Conservation (phyloP, 805 yeast genomes). For the Torulaspora maleeae region DNA sequence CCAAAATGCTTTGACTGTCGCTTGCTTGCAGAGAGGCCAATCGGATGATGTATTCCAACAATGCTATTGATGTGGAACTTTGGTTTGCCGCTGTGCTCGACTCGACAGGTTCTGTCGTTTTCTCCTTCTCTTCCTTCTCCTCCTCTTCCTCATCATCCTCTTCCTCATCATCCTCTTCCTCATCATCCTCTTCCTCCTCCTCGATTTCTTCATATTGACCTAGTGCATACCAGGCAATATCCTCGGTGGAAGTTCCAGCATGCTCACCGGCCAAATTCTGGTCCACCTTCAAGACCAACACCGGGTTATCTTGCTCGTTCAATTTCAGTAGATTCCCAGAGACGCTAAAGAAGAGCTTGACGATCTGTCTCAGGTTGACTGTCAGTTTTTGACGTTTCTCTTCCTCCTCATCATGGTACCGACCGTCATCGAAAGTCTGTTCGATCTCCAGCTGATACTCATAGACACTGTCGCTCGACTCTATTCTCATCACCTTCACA, state of each 20-base stretch:
- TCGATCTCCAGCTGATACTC: constrained; percentile 44
- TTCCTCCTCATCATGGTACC: constrained; percentile 61
- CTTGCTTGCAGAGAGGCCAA: constrained; percentile 55
- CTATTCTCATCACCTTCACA: constrained; percentile 39
- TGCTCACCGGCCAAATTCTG: constrained; percentile 23
- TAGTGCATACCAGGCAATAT: constrained; percentile 48
- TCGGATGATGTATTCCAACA: constrained; percentile 60
- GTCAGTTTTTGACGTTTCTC: constrained; percentile 34
- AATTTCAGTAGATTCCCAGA: constrained; percentile 61
- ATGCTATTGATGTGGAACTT: constrained; percentile 41
- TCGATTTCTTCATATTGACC: constrained; percentile 42
- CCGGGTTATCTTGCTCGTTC: constrained; percentile 61
- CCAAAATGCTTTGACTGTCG: constrained; percentile 50
- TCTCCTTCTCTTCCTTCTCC: constrained; percentile 31
- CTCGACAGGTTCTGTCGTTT: constrained; percentile 27
- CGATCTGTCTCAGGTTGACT: constrained; percentile 41
- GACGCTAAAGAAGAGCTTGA: constrained; percentile 60
- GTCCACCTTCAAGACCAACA: constrained; percentile 53
- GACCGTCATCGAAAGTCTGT: constrained; percentile 63
- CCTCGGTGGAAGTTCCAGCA: constrained; percentile 24
- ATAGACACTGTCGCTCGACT: constrained; percentile 24
- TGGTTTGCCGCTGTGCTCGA: background rate
- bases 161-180: constrained; percentile 25
- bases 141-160: constrained; percentile 16
- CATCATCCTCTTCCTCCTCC: constrained; percentile 27